Evolutionary conservation across 1,139 yeast genomes (phyloP).

Genomic region (Suhomyces guaymorum): DNA sequence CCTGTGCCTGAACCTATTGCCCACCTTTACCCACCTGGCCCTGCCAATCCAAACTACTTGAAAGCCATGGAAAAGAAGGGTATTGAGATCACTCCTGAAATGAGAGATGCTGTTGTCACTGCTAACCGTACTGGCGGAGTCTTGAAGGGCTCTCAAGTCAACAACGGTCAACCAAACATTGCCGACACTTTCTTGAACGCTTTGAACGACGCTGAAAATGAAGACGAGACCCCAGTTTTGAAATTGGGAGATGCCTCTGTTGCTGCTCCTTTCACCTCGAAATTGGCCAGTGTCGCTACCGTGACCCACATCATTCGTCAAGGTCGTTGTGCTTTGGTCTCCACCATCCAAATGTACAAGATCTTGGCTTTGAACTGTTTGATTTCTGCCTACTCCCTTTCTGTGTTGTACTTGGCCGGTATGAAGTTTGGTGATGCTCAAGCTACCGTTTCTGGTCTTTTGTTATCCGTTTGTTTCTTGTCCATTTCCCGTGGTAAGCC

Average conservation of each 20-base stretch:
- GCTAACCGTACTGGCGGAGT: constrained; percentile 44
- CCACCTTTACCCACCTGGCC: constrained; percentile 96
- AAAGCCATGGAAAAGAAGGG: constrained; percentile 85
- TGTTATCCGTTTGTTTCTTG: constrained; percentile 90
- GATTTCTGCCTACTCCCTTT: constrained; percentile 92
- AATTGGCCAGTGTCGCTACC: constrained; percentile 86
- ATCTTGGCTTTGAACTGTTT: constrained; percentile 94
- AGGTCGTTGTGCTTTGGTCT: constrained; percentile 97
- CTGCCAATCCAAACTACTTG: constrained; percentile 82
- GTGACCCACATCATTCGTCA: constrained; percentile 94
- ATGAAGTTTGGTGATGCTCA: constrained; percentile 98
- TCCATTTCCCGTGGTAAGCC: constrained; percentile 95
- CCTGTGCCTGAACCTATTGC: constrained; percentile 88
- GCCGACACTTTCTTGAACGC: constrained; percentile 76
- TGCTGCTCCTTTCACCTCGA: constrained; percentile 98
- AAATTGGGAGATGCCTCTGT: constrained; percentile 98
- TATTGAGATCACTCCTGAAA: constrained; percentile 66
- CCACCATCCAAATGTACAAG: constrained; percentile 98
- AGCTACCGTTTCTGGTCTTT: constrained; percentile 88
- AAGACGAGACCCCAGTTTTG: constrained; percentile 86
- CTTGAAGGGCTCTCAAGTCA: constrained; percentile 36
- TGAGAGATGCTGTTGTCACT: constrained; percentile 56
- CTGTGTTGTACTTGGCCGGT: constrained; percentile 94
- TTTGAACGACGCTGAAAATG: constrained; percentile 69
- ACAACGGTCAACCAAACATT: constrained; percentile 46